Evolutionary conservation across 176 grass and related monocot species (phyloP), one percentile per base, ranked within the genome.

Genomic region (Eleusine coracana): DNA sequence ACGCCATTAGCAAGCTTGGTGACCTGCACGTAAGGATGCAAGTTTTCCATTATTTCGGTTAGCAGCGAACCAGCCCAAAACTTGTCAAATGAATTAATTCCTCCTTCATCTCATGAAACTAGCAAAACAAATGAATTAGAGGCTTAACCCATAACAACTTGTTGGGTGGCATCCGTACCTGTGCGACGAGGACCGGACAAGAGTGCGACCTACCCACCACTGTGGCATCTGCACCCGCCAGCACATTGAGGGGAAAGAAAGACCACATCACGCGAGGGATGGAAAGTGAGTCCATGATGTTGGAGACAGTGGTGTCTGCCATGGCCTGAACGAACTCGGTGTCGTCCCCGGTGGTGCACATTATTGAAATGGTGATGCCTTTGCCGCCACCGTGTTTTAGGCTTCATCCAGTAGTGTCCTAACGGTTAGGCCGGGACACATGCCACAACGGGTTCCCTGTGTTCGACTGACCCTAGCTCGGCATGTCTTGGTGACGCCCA

Each of bases 261-360:
- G 15, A 5, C 84, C 75, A 45, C 1, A 79, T 44, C 31, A 66
- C 56, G 0, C 23, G 3, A 10, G 76, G 75, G 5, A 18, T 66
- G 45, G 64, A 15, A 1, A 65, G 5, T 15, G 75, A 65, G 15
- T 8, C 36, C 21, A 52, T 18, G 66, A 90, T 70, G 75, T 90
- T 82, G 11, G 64, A 7, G 45, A 84, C 82, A 23, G 75, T 7
- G 48, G 83, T 76, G 2, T 17, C 66, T 2, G 81, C 87, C 62
- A 14, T 27, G 1, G 88, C 88, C 44, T 93, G 91, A 54, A 90
- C 66, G 29, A 93, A 83, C 82, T 90, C 85, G 11, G 91, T 77
- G 25, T 85, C 91, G 1, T 76, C 46, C 5, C 67, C 63, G 38
- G 44, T 71, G 81, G n/a, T n/a, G n/a, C 84, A 85, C 1, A 34